Percentiles rank a stretch among this genome's conserved stretches.
Conservation (phyloP, 1,284 basidiomycete genomes). For the Sanguinoderma infundibulare region DNA sequence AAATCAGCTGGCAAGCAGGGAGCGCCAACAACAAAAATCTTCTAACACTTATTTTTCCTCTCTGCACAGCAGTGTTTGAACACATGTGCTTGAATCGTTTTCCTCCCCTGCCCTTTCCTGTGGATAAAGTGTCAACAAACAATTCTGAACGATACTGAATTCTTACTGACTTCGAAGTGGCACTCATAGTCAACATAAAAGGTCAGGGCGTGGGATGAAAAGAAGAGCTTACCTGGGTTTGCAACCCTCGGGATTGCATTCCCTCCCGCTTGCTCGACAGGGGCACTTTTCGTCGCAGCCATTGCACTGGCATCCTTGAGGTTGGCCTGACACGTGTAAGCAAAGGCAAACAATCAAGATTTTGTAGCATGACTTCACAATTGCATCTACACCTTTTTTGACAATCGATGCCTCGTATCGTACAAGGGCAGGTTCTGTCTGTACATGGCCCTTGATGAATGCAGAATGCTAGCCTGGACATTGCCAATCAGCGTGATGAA, state of each 20-base stretch:
- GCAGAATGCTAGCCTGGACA: conserved; percentile 40
- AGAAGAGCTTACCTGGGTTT: neutral
- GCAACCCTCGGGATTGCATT: conserved; percentile 49
- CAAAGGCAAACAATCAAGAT: no score
- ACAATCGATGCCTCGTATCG: conserved; percentile 25
- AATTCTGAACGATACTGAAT: neutral
- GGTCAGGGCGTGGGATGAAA: no score
- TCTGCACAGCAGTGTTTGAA: neutral
- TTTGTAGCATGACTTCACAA: neutral
- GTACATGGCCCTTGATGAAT: conserved; percentile 45
- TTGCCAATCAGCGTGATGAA: neutral
- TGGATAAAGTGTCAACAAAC: neutral
- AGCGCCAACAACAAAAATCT: no score
- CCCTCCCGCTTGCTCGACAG: conserved; percentile 39
- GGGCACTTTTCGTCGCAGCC: conserved; percentile 32
- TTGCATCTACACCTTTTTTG: conserved; percentile 42
- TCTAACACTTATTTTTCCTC: conserved; percentile 7
- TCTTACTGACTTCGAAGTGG: neutral
- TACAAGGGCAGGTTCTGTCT: conserved; percentile 41
- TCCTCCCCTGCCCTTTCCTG: neutral
- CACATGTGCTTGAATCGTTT: neutral
- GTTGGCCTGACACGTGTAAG: neutral
- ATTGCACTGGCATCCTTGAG: neutral
- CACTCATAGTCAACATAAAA: neutral
- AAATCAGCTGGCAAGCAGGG: no score